These are phyloP conservation scores for Lasiodiplodia theobromae DNA, from an alignment of 2,329 filamentous ascomycete species.

Conservation along the genomic window DNA sequence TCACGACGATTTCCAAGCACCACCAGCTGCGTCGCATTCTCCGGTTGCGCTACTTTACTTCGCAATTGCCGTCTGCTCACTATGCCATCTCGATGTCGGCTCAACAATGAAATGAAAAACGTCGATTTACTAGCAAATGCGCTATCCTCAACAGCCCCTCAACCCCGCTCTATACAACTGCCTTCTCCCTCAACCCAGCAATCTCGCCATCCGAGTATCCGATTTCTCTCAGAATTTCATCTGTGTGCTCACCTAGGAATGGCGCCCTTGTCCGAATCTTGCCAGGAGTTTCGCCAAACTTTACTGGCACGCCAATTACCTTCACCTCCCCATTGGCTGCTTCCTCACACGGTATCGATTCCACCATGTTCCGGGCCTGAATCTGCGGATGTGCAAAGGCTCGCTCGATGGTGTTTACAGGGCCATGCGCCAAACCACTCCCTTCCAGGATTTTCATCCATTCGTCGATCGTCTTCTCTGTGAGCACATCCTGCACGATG, in stretches of 20 bases:
- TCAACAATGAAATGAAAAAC: background rate
- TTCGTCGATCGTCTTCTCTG: constrained; percentile 47
- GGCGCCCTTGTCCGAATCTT: constrained; percentile 38
- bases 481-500: constrained; percentile 46
- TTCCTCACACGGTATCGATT: constrained; percentile 35
- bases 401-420: constrained; percentile 55
- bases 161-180: constrained; percentile 2
- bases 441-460: constrained; percentile 52
- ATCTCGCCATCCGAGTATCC: background rate
- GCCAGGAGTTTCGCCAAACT: constrained; percentile 42
- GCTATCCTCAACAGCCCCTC: background rate
- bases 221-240: constrained; percentile 34
- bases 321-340: constrained; percentile 13
- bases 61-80: background rate
- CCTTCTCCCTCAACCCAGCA: background rate
- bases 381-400: constrained; percentile 56
- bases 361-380: constrained; percentile 49
- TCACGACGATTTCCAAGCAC: constrained; percentile 26
- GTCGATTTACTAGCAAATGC: background rate
- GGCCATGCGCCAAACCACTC: constrained; percentile 55
- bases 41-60: background rate
- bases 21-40: background rate
- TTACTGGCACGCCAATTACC: constrained; percentile 38
- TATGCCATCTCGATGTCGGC: background rate
- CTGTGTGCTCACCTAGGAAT: constrained; percentile 40